phyloP scores from a whole-genome alignment of 768 basidiomycete species.

The Russula abietina region DNA sequence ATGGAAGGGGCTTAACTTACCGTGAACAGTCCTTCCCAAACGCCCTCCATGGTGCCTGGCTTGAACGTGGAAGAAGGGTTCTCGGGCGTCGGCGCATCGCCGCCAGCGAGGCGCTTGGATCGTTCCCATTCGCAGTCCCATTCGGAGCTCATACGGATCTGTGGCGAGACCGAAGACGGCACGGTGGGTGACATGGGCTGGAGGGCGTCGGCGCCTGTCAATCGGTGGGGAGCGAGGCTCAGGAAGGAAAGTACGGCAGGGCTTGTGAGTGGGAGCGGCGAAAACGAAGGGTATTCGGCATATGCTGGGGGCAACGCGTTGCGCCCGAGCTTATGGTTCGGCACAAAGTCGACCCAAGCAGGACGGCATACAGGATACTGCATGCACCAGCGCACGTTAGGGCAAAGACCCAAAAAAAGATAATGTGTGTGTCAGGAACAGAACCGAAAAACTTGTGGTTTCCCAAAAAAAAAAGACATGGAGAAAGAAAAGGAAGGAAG shows the following conservation, averaged over 20 bases:
- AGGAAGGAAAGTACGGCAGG: conserved; percentile 71
- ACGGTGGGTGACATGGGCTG: conserved; percentile 28
- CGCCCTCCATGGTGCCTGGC: conserved; percentile 66
- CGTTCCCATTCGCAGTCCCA: conserved; percentile 72
- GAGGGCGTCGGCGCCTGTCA: conserved; percentile 26
- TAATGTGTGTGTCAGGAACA: not conserved
- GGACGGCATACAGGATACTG: conserved; percentile 59
- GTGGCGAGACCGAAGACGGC: conserved; percentile 24
- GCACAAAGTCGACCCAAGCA: conserved; percentile 54
- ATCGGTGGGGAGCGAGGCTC: conserved; percentile 38
- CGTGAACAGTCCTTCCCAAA: conserved; percentile 77
- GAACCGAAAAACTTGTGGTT: not conserved
- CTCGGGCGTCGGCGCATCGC: conserved; percentile 33
- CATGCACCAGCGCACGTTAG: not conserved
- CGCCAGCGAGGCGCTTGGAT: conserved; percentile 34
- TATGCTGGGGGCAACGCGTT: conserved; percentile 18
- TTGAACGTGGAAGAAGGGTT: conserved; percentile 43
- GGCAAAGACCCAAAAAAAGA: not conserved
- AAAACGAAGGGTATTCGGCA: conserved; percentile 41
- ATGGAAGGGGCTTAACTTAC: conserved; percentile 44
- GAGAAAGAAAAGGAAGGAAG: not conserved
- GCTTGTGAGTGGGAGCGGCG: conserved; percentile 55
- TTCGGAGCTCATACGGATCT: conserved; percentile 38
- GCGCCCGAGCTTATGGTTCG: conserved; percentile 27
- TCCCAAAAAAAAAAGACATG: not conserved